Base-by-base conservation (phyloP, 345 rosid species). In the Melastoma malabathricum region DNA sequence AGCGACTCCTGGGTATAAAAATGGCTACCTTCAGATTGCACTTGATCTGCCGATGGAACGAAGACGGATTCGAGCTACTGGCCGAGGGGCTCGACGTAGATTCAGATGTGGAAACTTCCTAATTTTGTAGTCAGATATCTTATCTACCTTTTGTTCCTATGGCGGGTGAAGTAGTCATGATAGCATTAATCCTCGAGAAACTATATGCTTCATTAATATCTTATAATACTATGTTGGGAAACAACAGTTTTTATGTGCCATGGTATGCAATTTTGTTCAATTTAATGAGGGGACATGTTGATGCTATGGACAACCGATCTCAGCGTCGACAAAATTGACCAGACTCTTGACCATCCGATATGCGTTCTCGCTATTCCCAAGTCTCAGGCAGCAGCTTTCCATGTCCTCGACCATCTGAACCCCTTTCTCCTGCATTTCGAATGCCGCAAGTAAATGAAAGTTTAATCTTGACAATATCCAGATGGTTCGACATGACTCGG, bases 361-460 rank as follows among this genome's bases (percentile, higher is more conserved):
- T 0, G 95, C 92, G 12, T 72, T 78, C 54, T 77, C 89, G 25
- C 80, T 79, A 48, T 77, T 72, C 59, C 58, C 80, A 54, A 92
- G 86, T 6, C 97, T 97, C 97, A 92, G 44, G 84, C 54, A 31
- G 90, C 80, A 16, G 71, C 76, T 72, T 92, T 92, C 98, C 98
- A 92, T 13, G 76, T 64, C 52, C 81, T 87, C 48, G 98, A 92
- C 98, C 97, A 92, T 48, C 97, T 20, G 97, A 95, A 58, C 98
- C 97, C 20, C 77, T 86, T 69, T 78, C 95, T 66, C 98, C 98
- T 87, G 4, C 38, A 31, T 5, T 31, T 31, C 38, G 7, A 9
- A 31, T 9, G 1, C 7, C 9, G 10, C 5, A 6, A 31, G 10
- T 31, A 31, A 31, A 5, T 31, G 1, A 9, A 31, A 9, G 10